phyloP scores from a whole-genome alignment of 2,329 filamentous ascomycete species.

The Byssochlamys sp. region DNA sequence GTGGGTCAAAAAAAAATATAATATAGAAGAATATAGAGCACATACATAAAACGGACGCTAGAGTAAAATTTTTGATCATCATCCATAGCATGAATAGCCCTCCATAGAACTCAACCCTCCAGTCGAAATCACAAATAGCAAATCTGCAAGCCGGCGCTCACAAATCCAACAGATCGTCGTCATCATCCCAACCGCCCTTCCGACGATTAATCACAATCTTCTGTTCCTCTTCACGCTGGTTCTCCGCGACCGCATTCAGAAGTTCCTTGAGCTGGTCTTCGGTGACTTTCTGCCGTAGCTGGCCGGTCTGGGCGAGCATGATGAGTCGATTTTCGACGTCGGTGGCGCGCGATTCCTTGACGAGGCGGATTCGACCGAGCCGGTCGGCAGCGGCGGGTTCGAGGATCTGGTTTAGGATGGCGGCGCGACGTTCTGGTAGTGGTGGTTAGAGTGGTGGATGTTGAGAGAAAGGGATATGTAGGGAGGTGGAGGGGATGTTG shows the following conservation, averaged over 20 bases:
- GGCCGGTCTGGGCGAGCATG: conserved; percentile 77
- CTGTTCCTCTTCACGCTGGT: conserved; percentile 54
- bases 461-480: background rate
- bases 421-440: conserved; percentile 20
- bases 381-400: conserved; percentile 88
- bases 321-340: conserved; percentile 91
- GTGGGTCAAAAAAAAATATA: background rate
- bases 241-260: conserved; percentile 72
- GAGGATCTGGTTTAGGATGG: conserved; percentile 81
- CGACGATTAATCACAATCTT: conserved; percentile 79
- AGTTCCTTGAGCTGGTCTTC: conserved; percentile 91
- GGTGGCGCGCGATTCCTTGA: conserved; percentile 80
- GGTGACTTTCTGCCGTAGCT: conserved; percentile 76
- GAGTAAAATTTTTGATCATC: background rate
- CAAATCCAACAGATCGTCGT: conserved; percentile 42
- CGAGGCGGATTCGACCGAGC: conserved; percentile 83
- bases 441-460: background rate
- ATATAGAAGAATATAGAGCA: background rate
- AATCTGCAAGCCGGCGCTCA: conserved; percentile 12
- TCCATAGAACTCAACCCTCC: background rate
- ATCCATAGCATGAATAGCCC: background rate
- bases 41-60: background rate
- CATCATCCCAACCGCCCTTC: conserved; percentile 77
- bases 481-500: background rate
- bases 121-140: background rate